A percentile compares a stretch with the other conserved stretches of the same genome.
Conservation (phyloP, 495 filamentous ascomycete species). For the Amphirosellinia nigrospora region DNA sequence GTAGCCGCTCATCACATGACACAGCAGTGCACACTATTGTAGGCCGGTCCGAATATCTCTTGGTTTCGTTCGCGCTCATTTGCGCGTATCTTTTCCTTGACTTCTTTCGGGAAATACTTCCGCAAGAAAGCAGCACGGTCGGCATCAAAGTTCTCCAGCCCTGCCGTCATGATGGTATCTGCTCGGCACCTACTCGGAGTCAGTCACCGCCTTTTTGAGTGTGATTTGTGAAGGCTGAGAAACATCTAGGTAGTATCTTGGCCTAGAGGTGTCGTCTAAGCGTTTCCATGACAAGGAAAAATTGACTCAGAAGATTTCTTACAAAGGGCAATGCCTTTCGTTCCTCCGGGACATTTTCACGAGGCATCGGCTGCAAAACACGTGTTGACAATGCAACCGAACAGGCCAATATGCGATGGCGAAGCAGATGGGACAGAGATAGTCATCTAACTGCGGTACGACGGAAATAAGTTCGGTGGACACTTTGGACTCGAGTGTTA, state of each 20-base stretch:
- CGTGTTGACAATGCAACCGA: conserved; percentile 65
- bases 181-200: no score
- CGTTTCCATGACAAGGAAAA: no score
- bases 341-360: conserved; percentile 69
- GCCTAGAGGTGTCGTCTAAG: no score
- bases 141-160: conserved; percentile 65
- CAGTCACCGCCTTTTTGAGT: no score
- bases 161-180: conserved; percentile 64
- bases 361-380: conserved; percentile 77
- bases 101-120: conserved; percentile 74
- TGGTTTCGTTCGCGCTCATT: conserved; percentile 60
- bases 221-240: no score
- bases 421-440: conserved; percentile 76
- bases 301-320: no score
- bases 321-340: conserved; percentile 67
- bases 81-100: conserved; percentile 65
- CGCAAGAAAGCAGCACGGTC: conserved; percentile 64
- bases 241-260: no score
- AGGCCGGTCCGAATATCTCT: conserved; percentile 59
- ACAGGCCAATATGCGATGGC: conserved; percentile 71
- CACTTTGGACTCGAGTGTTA: conserved; percentile 45
- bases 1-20: conserved; percentile 47
- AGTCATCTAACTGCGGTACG: conserved; percentile 75
- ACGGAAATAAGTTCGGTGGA: conserved; percentile 65
- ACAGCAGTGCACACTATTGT: conserved; percentile 46